These are phyloP conservation scores for Quercus gilva DNA, from an alignment of 306 rosid species.

Conservation along the genomic window DNA sequence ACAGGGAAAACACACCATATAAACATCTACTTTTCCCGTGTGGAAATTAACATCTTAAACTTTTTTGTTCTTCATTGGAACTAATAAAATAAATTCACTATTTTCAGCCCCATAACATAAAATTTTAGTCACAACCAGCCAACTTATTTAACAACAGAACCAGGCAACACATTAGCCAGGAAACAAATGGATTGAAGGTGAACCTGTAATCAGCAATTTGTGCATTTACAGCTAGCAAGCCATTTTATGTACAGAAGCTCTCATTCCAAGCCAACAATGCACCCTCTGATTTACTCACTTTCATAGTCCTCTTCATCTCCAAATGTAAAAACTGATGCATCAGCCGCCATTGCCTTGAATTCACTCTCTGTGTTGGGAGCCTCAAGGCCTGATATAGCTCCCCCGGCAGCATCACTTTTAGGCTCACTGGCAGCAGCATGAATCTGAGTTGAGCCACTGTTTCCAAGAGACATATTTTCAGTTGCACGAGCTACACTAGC, in stretches of 20 bases:
- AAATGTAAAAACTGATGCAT: constrained; percentile 92
- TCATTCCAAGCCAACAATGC: constrained; percentile 1
- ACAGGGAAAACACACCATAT: not conserved
- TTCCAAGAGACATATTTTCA: constrained; percentile 66
- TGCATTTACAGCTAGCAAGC: constrained; percentile 26
- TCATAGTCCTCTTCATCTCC: constrained; percentile 97
- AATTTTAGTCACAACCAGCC: not conserved
- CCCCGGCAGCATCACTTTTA: constrained; percentile 42
- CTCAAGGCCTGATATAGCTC: constrained; percentile 35
- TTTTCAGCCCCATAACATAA: not conserved
- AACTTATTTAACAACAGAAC: constrained; percentile 3
- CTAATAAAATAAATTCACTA: not conserved
- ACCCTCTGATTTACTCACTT: constrained; percentile 56
- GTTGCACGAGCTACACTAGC: constrained; percentile 55
- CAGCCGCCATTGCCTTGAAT: constrained; percentile 99
- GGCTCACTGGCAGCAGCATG: constrained; percentile 36
- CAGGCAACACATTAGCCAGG: constrained; percentile 32
- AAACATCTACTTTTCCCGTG: not conserved
- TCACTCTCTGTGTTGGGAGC: constrained; percentile 70
- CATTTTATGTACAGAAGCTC: constrained; percentile 61
- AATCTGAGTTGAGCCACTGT: constrained; percentile 29
- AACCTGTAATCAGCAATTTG: constrained; percentile 13
- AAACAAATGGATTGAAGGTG: constrained; percentile 35
- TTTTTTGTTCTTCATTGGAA: not conserved
- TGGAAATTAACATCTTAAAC: not conserved